Evolutionary conservation across 805 yeast species (phyloP).

Genomic region (Candida boidinii): DNA sequence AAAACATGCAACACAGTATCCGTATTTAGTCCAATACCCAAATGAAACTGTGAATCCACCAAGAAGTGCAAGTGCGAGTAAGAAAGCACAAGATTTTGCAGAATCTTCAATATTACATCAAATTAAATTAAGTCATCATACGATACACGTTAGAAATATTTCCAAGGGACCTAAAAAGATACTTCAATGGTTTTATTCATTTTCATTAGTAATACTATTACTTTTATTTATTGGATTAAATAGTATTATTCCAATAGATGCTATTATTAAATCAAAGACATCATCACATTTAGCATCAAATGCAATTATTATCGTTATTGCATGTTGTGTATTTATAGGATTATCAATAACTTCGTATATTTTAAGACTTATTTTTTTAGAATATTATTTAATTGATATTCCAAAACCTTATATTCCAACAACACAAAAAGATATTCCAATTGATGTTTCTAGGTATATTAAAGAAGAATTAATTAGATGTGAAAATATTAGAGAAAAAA

Average conservation of each 20-base stretch:
- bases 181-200: slow-evolving; percentile 34
- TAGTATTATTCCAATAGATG: slow-evolving; percentile 73
- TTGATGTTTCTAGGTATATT: slow-evolving; percentile 32
- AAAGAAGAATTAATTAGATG: slow-evolving; percentile 32
- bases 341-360: slow-evolving; percentile 41
- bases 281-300: slow-evolving; percentile 61
- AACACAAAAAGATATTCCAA: slow-evolving; percentile 50
- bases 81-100: neutral
- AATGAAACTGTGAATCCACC: too few species aligned
- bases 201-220: slow-evolving; percentile 32
- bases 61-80: neutral
- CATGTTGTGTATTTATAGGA: slow-evolving; percentile 52
- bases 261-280: slow-evolving; percentile 49
- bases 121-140: neutral
- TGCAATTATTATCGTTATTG: slow-evolving; percentile 71
- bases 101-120: too few species aligned
- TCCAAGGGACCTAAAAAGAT: slow-evolving; percentile 13
- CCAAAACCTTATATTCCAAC: slow-evolving; percentile 74
- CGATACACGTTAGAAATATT: slow-evolving; percentile 8
- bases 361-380: slow-evolving; percentile 48
- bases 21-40: too few species aligned
- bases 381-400: slow-evolving; percentile 59
- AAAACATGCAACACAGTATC: too few species aligned
- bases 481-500: slow-evolving; percentile 27
- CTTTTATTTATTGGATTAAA: slow-evolving; percentile 46